Evolutionary conservation across 1,284 basidiomycete genomes (phyloP).

Genomic region (Moniliophthora roreri): DNA sequence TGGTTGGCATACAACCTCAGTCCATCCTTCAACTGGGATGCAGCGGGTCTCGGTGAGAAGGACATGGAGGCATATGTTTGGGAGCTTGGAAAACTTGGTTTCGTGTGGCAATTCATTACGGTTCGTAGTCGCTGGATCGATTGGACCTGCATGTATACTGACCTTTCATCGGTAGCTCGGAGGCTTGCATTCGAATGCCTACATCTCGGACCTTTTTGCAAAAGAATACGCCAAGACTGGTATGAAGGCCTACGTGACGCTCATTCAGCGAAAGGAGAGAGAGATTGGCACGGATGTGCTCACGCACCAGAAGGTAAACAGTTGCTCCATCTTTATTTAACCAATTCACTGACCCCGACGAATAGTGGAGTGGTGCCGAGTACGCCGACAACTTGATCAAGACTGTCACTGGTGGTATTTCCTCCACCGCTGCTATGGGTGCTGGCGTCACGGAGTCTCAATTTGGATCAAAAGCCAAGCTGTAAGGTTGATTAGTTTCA

Average conservation of each 20-base stretch:
- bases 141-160: slow-evolving; percentile 6
- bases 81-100: slow-evolving; percentile 91
- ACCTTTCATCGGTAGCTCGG: slow-evolving; percentile 62
- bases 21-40: slow-evolving; percentile 92
- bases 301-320: slow-evolving; percentile 76
- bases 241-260: slow-evolving; percentile 89
- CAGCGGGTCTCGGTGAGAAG: slow-evolving; percentile 81
- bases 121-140: slow-evolving; percentile 42
- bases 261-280: slow-evolving; percentile 84
- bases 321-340: slow-evolving; percentile 6
- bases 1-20: slow-evolving; percentile 96
- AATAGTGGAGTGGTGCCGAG: slow-evolving; percentile 91
- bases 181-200: slow-evolving; percentile 95
- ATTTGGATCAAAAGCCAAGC: slow-evolving; percentile 55
- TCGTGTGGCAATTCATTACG: slow-evolving; percentile 99
- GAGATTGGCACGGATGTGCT: slow-evolving; percentile 92
- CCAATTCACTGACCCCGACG: slow-evolving; percentile 14
- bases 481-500: neutral
- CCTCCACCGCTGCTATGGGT: slow-evolving; percentile 96
- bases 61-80: slow-evolving; percentile 94
- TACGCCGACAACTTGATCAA: slow-evolving; percentile 91
- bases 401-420: slow-evolving; percentile 93
- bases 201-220: slow-evolving; percentile 95
- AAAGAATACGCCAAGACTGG: slow-evolving; percentile 85
- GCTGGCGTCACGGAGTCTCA: slow-evolving; percentile 91